Evolutionary conservation across 1,139 yeast species (phyloP), one percentile per base, ranked within the genome.

Genomic region (Cylindricascospora bacillispora): DNA sequence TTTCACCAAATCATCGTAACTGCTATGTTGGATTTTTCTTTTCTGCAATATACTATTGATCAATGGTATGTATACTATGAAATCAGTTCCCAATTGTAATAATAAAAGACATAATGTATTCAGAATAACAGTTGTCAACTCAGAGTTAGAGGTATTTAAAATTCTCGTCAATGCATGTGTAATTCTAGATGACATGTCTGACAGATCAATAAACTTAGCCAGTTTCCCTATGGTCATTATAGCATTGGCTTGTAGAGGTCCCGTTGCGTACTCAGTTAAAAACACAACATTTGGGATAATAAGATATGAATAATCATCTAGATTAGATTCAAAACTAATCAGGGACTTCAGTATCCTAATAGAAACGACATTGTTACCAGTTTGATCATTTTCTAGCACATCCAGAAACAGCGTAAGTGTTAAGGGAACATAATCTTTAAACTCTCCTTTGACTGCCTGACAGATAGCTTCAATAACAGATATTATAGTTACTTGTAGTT

Each of bases 101-200:
- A 86, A 61, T 33, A 92, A 57, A 30, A 83, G 68, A 44, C 93
- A 77, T 30, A 92, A 59, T 0, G 97, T 81, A 40, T 81, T 85
- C 66, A 89, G 70, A 0, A 81, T 67, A 0, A 78, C 69, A 15
- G 59, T 63, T 17, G 67, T 62, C 11, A 85, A 56, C 25, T 77
- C 94, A 10, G 71, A 78, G 36, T 66, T 69, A 2, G 60, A 59
- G 2, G 57, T 63, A 15, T 65, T 61, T 27, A 89, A 58, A 0
- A 85, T 78, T 34, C 97, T 60, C 7, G 86, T 57, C 11, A 92
- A 57, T 0, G 97, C 92, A 45, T 89, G 95, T 17, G 92, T 71
- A 26, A 89, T 81, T 41, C 95, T 63, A 2, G 95, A 80, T 0
- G 95, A 78, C 85, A 85, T 79, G 44, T 89, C 97, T 36, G 73